Conservation (phyloP, 805 yeast genomes). For the Starmerella etchellsii region DNA sequence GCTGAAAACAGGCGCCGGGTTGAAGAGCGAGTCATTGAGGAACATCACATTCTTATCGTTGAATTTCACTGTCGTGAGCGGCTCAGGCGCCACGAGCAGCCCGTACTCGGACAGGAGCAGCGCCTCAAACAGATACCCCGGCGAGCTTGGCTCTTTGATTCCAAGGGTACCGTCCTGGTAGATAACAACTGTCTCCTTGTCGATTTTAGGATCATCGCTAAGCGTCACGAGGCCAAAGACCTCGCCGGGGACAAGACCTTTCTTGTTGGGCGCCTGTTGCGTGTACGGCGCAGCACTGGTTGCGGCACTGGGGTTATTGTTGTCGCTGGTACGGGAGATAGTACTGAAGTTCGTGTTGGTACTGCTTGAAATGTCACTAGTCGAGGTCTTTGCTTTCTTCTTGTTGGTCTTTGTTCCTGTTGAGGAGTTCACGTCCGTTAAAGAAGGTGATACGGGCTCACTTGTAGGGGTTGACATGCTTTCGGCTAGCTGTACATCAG, state of each 20-base stretch:
- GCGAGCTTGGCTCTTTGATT: constrained; percentile 17
- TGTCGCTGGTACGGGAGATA: neutral
- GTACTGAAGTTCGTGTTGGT: neutral
- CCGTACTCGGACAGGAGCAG: constrained; percentile 21
- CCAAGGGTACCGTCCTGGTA: constrained; percentile 21
- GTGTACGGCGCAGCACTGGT: neutral
- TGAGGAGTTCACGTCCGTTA: neutral
- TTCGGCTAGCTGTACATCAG: too few species aligned
- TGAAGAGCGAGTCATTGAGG: constrained; percentile 19
- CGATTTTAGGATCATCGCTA: constrained; percentile 9
- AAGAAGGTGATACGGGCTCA: too few species aligned
- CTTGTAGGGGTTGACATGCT: too few species aligned
- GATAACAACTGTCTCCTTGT: constrained; percentile 18
- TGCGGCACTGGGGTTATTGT: neutral
- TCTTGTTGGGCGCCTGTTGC: neutral
- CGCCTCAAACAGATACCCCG: constrained; percentile 20
- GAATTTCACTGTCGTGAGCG: constrained; percentile 18
- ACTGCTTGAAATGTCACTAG: neutral
- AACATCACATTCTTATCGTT: constrained; percentile 17
- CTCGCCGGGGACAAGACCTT: constrained; percentile 18
- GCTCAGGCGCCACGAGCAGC: constrained; percentile 22
- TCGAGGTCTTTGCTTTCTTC: neutral
- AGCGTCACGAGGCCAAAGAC: constrained; percentile 21
- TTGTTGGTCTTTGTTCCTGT: neutral
- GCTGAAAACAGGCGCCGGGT: constrained; percentile 18